A percentile compares a stretch with the other conserved stretches of the same genome.
phyloP scores from a whole-genome alignment of 768 basidiomycete genomes.

The Russula ochroleuca region DNA sequence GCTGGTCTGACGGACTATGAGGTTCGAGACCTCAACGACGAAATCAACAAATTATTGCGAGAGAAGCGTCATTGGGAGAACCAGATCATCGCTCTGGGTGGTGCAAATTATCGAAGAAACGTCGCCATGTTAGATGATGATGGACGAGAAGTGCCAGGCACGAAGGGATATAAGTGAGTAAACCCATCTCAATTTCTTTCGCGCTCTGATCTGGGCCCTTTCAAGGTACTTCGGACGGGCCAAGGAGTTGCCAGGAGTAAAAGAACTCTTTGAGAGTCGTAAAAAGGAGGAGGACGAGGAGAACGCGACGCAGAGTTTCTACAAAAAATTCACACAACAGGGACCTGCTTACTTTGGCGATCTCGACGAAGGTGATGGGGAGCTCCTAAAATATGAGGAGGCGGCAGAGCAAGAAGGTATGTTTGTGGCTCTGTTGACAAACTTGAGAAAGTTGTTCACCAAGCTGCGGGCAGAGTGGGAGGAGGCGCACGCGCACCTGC shows the following conservation, averaged over 20 bases:
- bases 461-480: slow-evolving; percentile 3
- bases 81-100: slow-evolving; percentile 92
- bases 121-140: slow-evolving; percentile 93
- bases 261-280: slow-evolving; percentile 86
- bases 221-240: slow-evolving; percentile 95
- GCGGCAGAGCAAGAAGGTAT: slow-evolving; percentile 70
- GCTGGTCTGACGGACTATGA: slow-evolving; percentile 94
- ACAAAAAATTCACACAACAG: slow-evolving; percentile 86
- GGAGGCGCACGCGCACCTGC: slow-evolving; percentile 12
- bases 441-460: background rate
- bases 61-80: slow-evolving; percentile 99
- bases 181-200: too few species aligned
- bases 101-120: slow-evolving; percentile 92
- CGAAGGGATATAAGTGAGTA: slow-evolving; percentile 90
- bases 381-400: slow-evolving; percentile 66
- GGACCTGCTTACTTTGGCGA: slow-evolving; percentile 91
- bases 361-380: slow-evolving; percentile 68
- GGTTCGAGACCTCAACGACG: slow-evolving; percentile 92
- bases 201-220: background rate
- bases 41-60: slow-evolving; percentile 92
- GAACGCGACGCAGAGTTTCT: slow-evolving; percentile 65
- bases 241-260: slow-evolving; percentile 91
- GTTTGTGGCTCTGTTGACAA: background rate
- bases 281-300: slow-evolving; percentile 90
- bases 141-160: slow-evolving; percentile 93